Conservation (phyloP, 1,284 basidiomycete species). For the Cryptococcus sp. region DNA sequence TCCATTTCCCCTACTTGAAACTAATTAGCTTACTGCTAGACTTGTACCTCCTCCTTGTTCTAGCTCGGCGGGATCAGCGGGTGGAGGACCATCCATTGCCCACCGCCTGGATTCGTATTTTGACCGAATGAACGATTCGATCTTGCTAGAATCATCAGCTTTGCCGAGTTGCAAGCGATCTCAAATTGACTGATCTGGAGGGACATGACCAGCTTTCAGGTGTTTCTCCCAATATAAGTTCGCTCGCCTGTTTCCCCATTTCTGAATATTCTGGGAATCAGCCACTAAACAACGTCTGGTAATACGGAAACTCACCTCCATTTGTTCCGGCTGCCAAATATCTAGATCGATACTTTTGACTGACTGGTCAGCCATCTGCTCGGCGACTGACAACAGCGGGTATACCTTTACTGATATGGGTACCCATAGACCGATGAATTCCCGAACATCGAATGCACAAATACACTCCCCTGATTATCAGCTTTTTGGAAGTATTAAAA, state of each 20-base stretch:
- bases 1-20: not conserved
- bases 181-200: conserved; percentile 84
- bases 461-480: conserved; percentile 67
- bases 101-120: conserved; percentile 93
- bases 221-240: conserved; percentile 98
- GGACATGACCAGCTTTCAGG: conserved; percentile 84
- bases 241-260: conserved; percentile 89
- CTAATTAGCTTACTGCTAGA: conserved; percentile 13
- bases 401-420: conserved; percentile 85
- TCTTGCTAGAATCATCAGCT: conserved; percentile 62
- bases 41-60: conserved; percentile 53
- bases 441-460: conserved; percentile 98
- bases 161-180: not conserved
- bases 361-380: conserved; percentile 10
- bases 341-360: conserved; percentile 98
- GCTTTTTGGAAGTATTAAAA: not conserved
- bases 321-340: conserved; percentile 96
- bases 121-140: conserved; percentile 94
- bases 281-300: not conserved
- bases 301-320: conserved; percentile 62
- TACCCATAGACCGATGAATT: conserved; percentile 96
- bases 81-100: conserved; percentile 83
- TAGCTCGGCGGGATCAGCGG: conserved; percentile 73
- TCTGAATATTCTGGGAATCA: conserved; percentile 65
- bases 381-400: no score